Base-by-base conservation (phyloP, 371 early-diverging fungal genomes). In the Gilbertella persicaria region DNA sequence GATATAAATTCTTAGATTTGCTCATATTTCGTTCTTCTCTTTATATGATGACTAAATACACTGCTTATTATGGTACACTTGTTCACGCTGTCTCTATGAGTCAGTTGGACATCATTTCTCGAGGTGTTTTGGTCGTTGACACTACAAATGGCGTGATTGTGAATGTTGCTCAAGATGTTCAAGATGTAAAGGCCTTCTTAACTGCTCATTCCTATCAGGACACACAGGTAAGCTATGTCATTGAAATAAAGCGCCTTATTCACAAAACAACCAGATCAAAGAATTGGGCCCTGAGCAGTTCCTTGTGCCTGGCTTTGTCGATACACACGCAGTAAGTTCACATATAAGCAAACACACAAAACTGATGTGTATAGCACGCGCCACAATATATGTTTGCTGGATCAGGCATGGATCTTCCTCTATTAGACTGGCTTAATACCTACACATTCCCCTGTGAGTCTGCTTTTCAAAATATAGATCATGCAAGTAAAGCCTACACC, bases 301-400 rank as follows among this genome's bases (percentile, higher is more conserved):
- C 56, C 65, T 96, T 45, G 75, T 93, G 50, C 97, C 92, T 26
- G 91, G 97, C 0, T 83, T 95, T 29, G 78, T 96, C 39, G 97
- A 96, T 59, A 93, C 94, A 4, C 97, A 96, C 64, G 88, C 88
- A 28, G 80, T 81, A 77, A 59, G 70, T 47, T 20, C 29, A n/a
- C 39, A 29, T 5, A 23, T 8, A 16, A 20, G 0, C 2, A 6
- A 3, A 10, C 5, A n/a, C 3, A 23, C 25, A 19, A 26, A 40
- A 45, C 36, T 13, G 45, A 16, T 41, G 3, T 29, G 19, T 13
- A 33, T 67, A 83, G 80, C 97, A 97, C 64, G 95, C 95, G n/a
- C 90, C 96, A n/a, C 97, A 97, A 77, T 93, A 88, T 59, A 75
- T 87, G 29, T 92, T 86, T 68, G 74, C 90, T 16, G 96, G 95